Evolutionary conservation across 2,329 filamentous ascomycete species (phyloP), one percentile per base, ranked within the genome.

Genomic region (Exophiala phaeomuriformis): DNA sequence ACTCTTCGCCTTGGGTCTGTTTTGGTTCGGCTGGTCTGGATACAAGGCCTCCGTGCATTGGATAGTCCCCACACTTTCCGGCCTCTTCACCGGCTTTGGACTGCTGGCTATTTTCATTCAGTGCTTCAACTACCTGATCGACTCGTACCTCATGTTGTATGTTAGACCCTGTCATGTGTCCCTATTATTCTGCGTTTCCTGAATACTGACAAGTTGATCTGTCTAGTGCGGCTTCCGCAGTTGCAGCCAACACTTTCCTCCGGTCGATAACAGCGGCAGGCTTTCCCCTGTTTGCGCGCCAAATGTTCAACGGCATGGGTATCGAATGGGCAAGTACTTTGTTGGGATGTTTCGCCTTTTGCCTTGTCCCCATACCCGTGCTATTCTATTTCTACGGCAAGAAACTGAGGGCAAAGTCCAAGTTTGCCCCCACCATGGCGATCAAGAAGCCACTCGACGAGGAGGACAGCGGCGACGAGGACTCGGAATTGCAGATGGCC

Each of bases 21-120:
- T 89, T 70, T 88, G 85, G 84, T 88, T 88, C 60, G 85, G 84
- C 58, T 88, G 85, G 85, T 80, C 82, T 3, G 84, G 83, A 12
- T 78, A 75, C 64, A 72, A 63, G 31, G 54, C 52, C 6, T 66
- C 63, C 1, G 67, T 77, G 19, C 61, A 65, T 33, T 73, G 71
- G 71, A 68, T 70, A 19, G 69, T 66, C 5, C 71, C 71, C 4
- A 72, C 71, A 0, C 56, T 72, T 19, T 70, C 68, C 31, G 79
- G 79, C 8, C 63, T 82, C 0, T 73, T 78, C 53, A 79, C 77
- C 1, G 79, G 79, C 2, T 80, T 80, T 56, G 79, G 79, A 7
- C 73, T 82, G 36, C 70, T 81, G 61, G 69, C 72, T 31, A 80
- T 82, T 55, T 83, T 82, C 67, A 69, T 82, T 7, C 75, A 76